Conservation (phyloP, 805 yeast genomes). For the Myxozyma lipomycoides region DNA sequence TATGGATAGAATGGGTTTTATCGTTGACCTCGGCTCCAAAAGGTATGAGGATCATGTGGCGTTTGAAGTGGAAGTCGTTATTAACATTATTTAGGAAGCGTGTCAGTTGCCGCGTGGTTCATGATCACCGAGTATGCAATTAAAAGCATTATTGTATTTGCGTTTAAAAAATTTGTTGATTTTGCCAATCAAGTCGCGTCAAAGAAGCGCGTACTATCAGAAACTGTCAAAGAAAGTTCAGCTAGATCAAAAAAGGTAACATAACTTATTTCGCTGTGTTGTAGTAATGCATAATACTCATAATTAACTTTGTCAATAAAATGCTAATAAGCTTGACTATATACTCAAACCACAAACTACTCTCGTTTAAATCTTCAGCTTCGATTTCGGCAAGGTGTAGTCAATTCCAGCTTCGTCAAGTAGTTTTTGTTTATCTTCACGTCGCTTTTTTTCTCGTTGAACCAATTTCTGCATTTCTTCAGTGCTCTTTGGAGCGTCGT, state of each 20-base stretch:
- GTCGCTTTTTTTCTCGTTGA: constrained; percentile 44
- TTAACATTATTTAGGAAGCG: constrained; percentile 20
- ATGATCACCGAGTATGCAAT: constrained; percentile 27
- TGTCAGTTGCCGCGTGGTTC: constrained; percentile 32
- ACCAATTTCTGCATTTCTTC: constrained; percentile 55
- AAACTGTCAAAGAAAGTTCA: neutral
- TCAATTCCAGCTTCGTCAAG: constrained; percentile 59
- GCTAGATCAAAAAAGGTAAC: neutral
- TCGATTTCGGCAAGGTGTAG: constrained; percentile 33
- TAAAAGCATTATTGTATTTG: constrained; percentile 8
- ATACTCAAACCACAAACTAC: too few species aligned
- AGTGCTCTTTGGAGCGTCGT: constrained; percentile 55
- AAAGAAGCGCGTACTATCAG: neutral
- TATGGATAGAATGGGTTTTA: constrained; percentile 50
- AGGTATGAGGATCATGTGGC: constrained; percentile 5
- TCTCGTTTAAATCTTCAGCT: constrained; percentile 3
- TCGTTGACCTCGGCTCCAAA: constrained; percentile 60
- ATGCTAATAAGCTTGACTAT: neutral
- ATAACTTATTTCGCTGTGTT: neutral
- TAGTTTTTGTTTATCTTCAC: constrained; percentile 45
- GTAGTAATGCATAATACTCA: neutral
- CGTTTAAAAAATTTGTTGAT: neutral
- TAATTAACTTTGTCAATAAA: neutral
- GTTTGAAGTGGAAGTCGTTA: neutral
- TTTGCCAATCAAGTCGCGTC: neutral